Percentiles rank a stretch among this genome's conserved stretches.
Conservation (phyloP, 2,329 filamentous ascomycete genomes). For the Colletotrichum limetticola region DNA sequence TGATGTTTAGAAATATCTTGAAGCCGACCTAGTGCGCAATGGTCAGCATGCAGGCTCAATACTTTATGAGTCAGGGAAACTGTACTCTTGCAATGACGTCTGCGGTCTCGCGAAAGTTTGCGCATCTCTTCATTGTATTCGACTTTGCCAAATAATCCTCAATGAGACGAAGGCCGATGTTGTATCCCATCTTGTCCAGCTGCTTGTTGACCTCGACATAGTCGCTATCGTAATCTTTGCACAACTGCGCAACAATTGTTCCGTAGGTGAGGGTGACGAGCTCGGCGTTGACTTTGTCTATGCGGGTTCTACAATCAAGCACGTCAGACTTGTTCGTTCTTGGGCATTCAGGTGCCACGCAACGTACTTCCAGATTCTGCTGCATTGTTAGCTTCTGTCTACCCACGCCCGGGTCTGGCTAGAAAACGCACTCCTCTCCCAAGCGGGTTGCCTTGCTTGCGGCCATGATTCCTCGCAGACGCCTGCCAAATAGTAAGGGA, state of each 20-base stretch:
- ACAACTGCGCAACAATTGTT: constrained; percentile 95
- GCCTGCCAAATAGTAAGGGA: neutral
- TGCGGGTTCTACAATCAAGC: constrained; percentile 75
- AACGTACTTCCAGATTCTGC: constrained; percentile 92
- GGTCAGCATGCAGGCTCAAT: constrained; percentile 35
- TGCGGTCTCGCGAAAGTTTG: constrained; percentile 94
- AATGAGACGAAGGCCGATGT: constrained; percentile 94
- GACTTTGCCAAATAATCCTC: constrained; percentile 98
- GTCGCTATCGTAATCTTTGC: constrained; percentile 94
- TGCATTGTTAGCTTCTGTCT: constrained; percentile 27
- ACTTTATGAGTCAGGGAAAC: neutral
- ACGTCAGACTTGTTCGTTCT: constrained; percentile 28
- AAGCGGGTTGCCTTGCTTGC: constrained; percentile 70
- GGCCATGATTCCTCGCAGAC: constrained; percentile 55
- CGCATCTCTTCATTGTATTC: constrained; percentile 86
- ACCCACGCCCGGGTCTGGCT: neutral
- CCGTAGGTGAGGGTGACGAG: constrained; percentile 97
- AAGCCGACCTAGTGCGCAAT: constrained; percentile 80
- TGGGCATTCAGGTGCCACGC: neutral
- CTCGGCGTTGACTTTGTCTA: constrained; percentile 98
- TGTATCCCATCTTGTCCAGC: constrained; percentile 99
- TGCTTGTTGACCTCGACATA: constrained; percentile 98
- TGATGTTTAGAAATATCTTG: constrained; percentile 98
- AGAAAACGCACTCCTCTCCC: constrained; percentile 68
- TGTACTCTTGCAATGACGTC: constrained; percentile 93